Conservation (phyloP, 164 flowering plant genomes). For the Sextonia rubra region DNA sequence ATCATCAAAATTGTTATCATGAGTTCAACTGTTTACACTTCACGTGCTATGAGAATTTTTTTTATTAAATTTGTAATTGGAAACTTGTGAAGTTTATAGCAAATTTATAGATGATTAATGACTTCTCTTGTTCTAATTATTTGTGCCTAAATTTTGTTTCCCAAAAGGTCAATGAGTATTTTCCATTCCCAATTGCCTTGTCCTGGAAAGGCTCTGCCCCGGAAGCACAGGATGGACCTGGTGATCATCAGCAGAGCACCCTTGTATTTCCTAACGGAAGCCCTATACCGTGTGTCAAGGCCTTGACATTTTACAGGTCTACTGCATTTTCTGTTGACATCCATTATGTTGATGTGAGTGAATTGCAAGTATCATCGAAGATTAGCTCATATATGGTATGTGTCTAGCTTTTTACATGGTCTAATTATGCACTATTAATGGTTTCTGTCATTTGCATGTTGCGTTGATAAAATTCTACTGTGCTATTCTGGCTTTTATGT, state of each 20-base stretch:
- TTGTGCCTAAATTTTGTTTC: too few relatives aligned
- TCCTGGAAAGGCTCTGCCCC: constrained; percentile 74
- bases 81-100: too few relatives aligned
- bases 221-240: constrained; percentile 51
- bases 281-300: constrained; percentile 75
- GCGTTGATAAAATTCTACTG: neutral
- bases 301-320: constrained; percentile 69
- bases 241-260: constrained; percentile 57
- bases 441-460: neutral
- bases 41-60: too few relatives aligned
- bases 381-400: constrained; percentile 79
- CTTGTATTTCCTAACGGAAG: constrained; percentile 79
- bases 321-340: constrained; percentile 73
- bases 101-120: too few relatives aligned
- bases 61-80: too few relatives aligned
- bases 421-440: neutral
- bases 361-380: constrained; percentile 55
- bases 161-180: constrained; percentile 65
- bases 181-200: constrained; percentile 70
- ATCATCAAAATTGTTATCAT: too few relatives aligned
- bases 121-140: too few relatives aligned
- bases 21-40: too few relatives aligned
- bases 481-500: neutral
- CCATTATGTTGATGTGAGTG: constrained; percentile 60
- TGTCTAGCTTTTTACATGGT: neutral